Evolutionary conservation across 2,329 filamentous ascomycete species (phyloP), one percentile per base, ranked within the genome.

Genomic region (Pezicula radicicola): DNA sequence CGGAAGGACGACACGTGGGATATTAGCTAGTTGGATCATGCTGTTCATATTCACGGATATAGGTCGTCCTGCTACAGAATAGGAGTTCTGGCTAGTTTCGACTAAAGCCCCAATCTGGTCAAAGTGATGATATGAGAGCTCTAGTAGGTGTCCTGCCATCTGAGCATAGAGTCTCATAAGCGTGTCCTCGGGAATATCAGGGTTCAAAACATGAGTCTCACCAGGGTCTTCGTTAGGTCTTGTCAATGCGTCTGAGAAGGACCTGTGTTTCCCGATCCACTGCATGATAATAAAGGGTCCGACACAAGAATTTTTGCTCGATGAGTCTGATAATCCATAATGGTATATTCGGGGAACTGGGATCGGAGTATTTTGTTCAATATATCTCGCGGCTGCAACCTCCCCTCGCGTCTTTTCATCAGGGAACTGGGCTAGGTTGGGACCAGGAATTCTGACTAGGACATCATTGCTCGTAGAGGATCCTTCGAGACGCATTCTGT

Each of bases 221-320:
- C 52, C 2, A 69, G 63, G 2, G 71, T 61, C 68, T 42, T 44
- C 44, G 12, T 52, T 40, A 15, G 55, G 53, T 46, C 0, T 46
- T 66, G 70, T 67, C 66, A 68, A 1, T 21, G 19, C 37, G 37
- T 16, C 6, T 12, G 37, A 40, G 6, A 40, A 21, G 48, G 56
- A 53, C 35, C 52, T 57, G 13, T 54, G 55, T 49, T 63, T 58
- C 9, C 56, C 57, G 35, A 66, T 55, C 16, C 63, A 69, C 18
- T 65, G 61, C 66, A 70, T 68, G 30, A 70, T 62, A 16, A 71
- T 71, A 47, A 66, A 72, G 0, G 68, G 66, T 5, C 64, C 60
- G 1, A 69, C 49, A 1, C 56, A 58, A 21, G 27, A 25, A 18
- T 53, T 58, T 43, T 46, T 10, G 30, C 30, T 33, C 12, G 30